phyloP scores from a whole-genome alignment of 441 rosid species.

The Viola pubescens region DNA sequence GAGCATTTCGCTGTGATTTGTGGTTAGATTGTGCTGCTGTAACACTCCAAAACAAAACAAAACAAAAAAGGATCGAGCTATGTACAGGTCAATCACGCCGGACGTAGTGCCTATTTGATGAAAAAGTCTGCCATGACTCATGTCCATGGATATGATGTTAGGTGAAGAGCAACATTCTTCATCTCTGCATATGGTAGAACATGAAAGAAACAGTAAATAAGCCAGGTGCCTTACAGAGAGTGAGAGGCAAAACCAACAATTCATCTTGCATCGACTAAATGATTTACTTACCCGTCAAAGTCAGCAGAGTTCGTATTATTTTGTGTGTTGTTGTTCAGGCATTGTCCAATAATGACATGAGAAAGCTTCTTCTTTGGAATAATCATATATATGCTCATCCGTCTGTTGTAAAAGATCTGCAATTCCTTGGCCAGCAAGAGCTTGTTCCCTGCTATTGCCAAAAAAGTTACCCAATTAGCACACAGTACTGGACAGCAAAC shows the following conservation, averaged over 20 bases:
- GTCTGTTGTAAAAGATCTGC: constrained; percentile 38
- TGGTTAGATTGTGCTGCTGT: too few relatives aligned
- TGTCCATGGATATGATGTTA: background rate
- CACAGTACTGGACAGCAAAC: too few relatives aligned
- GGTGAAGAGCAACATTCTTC: constrained; percentile 5
- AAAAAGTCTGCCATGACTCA: constrained; percentile 1
- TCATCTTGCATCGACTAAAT: too few relatives aligned
- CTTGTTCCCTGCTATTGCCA: constrained; percentile 39
- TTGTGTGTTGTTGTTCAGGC: background rate
- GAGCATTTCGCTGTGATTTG: too few relatives aligned
- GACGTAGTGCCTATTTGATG: background rate
- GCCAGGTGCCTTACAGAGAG: background rate
- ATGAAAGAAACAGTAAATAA: constrained; percentile 14
- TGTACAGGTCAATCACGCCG: constrained; percentile 5
- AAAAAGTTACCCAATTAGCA: constrained; percentile 13
- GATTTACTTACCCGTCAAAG: too few relatives aligned
- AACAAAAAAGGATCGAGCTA: background rate
- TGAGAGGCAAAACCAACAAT: too few relatives aligned
- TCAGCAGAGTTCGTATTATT: too few relatives aligned
- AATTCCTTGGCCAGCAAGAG: constrained; percentile 72
- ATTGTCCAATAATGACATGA: constrained; percentile 6
- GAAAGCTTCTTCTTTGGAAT: constrained; percentile 3
- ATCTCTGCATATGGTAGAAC: constrained; percentile 9
- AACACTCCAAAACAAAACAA: too few relatives aligned
- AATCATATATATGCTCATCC: constrained; percentile 19